Evolutionary conservation across 2,329 filamentous ascomycete species (phyloP).

Genomic region (Simplicillium aogashimaense): DNA sequence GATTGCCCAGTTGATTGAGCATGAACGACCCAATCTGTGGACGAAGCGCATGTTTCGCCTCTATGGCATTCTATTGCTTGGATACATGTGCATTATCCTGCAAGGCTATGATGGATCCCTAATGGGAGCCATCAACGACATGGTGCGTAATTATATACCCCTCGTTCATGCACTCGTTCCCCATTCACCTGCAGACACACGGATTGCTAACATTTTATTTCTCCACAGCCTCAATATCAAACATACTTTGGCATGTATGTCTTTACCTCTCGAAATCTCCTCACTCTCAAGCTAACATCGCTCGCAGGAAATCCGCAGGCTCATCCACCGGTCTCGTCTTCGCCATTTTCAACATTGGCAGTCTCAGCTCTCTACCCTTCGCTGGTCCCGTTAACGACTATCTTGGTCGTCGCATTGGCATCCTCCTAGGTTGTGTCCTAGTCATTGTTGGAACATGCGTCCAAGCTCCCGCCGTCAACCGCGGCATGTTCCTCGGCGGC

Average conservation of each 20-base stretch:
- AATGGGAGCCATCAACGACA: constrained; percentile 50
- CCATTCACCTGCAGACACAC: too few relatives aligned
- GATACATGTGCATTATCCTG: constrained; percentile 60
- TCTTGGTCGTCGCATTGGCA: constrained; percentile 49
- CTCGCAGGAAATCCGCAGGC: constrained; percentile 16
- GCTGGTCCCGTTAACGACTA: constrained; percentile 50
- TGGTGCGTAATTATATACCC: constrained; percentile 38
- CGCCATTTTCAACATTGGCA: constrained; percentile 50
- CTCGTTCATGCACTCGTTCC: constrained; percentile 17
- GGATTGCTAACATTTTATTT: background rate
- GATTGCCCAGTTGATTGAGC: background rate
- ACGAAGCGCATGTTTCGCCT: background rate
- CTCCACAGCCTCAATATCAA: background rate
- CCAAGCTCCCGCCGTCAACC: constrained; percentile 46
- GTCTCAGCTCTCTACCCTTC: constrained; percentile 53
- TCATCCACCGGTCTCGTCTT: constrained; percentile 14
- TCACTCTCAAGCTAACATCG: constrained; percentile 18
- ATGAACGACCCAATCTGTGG: background rate
- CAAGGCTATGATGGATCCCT: constrained; percentile 63
- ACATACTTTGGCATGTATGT: constrained; percentile 7
- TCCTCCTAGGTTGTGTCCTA: constrained; percentile 49
- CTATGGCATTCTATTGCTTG: constrained; percentile 45
- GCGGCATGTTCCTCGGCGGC: constrained; percentile 55
- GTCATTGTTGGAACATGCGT: constrained; percentile 57
- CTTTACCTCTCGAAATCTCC: background rate